These are phyloP conservation scores for Hypoxylon sp. DNA, from an alignment of 2,329 filamentous ascomycete species.

Conservation along the genomic window DNA sequence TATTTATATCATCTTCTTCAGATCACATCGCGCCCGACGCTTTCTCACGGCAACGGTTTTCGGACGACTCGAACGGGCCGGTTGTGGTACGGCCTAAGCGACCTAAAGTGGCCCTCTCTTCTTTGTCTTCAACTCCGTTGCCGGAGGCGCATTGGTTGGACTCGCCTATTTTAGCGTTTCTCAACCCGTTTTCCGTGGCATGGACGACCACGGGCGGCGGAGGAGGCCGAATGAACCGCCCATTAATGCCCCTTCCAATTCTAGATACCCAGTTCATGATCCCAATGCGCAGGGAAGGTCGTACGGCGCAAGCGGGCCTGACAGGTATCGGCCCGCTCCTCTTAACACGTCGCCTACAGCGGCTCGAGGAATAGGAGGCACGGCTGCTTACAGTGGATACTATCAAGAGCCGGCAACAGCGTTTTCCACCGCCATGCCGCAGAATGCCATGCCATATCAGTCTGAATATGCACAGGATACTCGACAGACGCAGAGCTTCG, in stretches of 20 bases:
- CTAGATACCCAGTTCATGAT: constrained; percentile 65
- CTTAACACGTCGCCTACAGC: constrained; percentile 63
- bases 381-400: constrained; percentile 69
- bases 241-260: constrained; percentile 70
- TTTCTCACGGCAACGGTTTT: constrained; percentile 26
- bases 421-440: constrained; percentile 69
- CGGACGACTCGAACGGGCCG: constrained; percentile 40
- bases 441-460: constrained; percentile 64
- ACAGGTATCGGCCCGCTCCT: constrained; percentile 63
- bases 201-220: constrained; percentile 82
- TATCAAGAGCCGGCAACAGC: constrained; percentile 67
- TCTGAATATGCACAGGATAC: constrained; percentile 74
- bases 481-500: constrained; percentile 67
- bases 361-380: constrained; percentile 65
- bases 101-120: constrained; percentile 73
- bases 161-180: constrained; percentile 68
- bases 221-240: constrained; percentile 81
- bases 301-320: constrained; percentile 63
- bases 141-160: constrained; percentile 74
- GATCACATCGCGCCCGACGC: constrained; percentile 24
- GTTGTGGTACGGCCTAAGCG: constrained; percentile 52
- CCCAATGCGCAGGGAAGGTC: constrained; percentile 61
- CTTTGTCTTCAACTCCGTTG: constrained; percentile 72
- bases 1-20: constrained; percentile 30
- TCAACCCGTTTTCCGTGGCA: constrained; percentile 69